These are phyloP conservation scores for Aspergillus alliaceus DNA, from an alignment of 2,329 filamentous ascomycete genomes.

Conservation along the genomic window DNA sequence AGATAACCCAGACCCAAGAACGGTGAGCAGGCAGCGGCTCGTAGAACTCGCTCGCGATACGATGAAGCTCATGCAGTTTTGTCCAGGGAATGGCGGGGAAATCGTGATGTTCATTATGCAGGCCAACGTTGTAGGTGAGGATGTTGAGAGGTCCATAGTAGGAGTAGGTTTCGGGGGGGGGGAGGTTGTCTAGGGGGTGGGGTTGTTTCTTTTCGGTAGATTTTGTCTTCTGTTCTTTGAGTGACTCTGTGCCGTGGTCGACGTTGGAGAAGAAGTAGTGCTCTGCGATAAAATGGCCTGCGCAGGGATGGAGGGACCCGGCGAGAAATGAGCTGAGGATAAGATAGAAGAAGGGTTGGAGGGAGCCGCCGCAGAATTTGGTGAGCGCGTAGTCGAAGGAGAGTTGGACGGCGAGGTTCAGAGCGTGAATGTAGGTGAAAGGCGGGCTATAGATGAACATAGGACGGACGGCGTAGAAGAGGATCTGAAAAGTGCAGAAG, in stretches of 20 bases:
- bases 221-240: conserved; percentile 54
- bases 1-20: conserved; percentile 91
- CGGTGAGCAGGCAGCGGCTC: conserved; percentile 79
- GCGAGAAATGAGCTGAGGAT: conserved; percentile 89
- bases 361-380: conserved; percentile 53
- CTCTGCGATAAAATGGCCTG: conserved; percentile 97
- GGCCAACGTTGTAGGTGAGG: conserved; percentile 92
- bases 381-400: conserved; percentile 74
- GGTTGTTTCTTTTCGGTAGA: conserved; percentile 34
- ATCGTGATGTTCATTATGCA: conserved; percentile 99
- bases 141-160: conserved; percentile 95
- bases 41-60: conserved; percentile 89
- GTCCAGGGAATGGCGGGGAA: conserved; percentile 98
- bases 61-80: conserved; percentile 71
- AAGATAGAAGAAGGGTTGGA: conserved; percentile 74
- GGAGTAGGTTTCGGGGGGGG: conserved; percentile 89
- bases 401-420: conserved; percentile 78
- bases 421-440: conserved; percentile 77
- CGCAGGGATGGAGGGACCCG: conserved; percentile 88
- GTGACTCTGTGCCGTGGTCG: conserved; percentile 39
- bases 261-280: conserved; percentile 71
- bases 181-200: conserved; percentile 60
- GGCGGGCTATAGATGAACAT: conserved; percentile 92
- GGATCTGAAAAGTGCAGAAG: conserved; percentile 98
- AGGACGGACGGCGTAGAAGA: conserved; percentile 95